Percentiles rank a stretch among this genome's conserved stretches.
Conservation (phyloP, 768 basidiomycete genomes). For the Krasilnikovozyma curviuscula region DNA sequence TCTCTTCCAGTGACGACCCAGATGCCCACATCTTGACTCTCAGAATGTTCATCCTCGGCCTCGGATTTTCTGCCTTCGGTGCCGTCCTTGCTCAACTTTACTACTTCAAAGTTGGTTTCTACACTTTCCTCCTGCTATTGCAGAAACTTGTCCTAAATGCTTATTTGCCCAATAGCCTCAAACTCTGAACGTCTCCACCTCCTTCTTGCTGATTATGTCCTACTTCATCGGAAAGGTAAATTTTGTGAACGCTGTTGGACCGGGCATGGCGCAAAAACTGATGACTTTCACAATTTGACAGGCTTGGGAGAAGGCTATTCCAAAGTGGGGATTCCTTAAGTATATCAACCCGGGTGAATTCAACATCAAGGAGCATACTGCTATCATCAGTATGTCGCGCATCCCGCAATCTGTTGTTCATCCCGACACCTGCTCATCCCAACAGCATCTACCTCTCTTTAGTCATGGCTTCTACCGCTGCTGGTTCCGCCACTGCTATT, state of each 20-base stretch:
- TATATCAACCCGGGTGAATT: conserved; percentile 24
- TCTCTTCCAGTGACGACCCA: conserved; percentile 18
- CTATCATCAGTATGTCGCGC: too few species aligned
- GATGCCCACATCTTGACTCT: conserved; percentile 19
- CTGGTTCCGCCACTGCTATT: conserved; percentile 24
- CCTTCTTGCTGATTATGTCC: conserved; percentile 24
- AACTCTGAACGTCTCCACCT: conserved; percentile 15
- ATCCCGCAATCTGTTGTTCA: too few species aligned
- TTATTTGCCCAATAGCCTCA: too few species aligned
- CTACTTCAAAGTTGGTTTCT: too few species aligned
- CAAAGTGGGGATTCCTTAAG: conserved; percentile 17
- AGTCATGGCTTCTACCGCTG: conserved; percentile 24
- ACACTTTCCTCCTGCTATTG: too few species aligned
- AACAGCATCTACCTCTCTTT: too few species aligned
- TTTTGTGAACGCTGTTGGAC: too few species aligned
- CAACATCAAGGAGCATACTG: conserved; percentile 23
- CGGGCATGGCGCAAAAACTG: too few species aligned
- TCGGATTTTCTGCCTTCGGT: conserved; percentile 22
- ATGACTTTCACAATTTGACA: too few species aligned
- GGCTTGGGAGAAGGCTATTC: too few species aligned
- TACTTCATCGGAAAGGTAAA: conserved; percentile 20
- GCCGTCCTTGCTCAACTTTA: conserved; percentile 19
- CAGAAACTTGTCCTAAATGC: too few species aligned
- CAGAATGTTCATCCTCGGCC: conserved; percentile 20
- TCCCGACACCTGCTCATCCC: too few species aligned